Evolutionary conservation across 441 rosid genomes (phyloP).

Genomic region (Dalechampia spathulata): DNA sequence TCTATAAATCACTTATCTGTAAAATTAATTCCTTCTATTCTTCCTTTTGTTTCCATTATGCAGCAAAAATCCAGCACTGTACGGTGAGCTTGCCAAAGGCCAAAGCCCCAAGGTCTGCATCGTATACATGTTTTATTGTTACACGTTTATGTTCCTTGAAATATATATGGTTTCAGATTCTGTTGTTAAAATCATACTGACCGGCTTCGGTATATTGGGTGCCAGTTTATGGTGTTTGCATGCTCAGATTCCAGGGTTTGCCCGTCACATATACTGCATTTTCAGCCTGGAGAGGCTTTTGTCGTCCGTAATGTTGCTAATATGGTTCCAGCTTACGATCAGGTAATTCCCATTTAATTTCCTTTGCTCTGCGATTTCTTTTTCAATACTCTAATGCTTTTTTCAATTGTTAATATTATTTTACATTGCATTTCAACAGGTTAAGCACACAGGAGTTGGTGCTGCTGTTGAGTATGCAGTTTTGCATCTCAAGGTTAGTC

Average conservation of each 20-base stretch:
- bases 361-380: not conserved
- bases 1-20: too few species aligned
- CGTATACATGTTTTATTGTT: not conserved
- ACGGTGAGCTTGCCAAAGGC: slow-evolving; percentile 75
- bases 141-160: too few species aligned
- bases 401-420: not conserved
- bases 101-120: slow-evolving; percentile 77
- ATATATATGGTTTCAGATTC: not conserved
- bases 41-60: too few species aligned
- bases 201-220: not conserved
- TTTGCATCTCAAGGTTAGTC: slow-evolving; percentile 81
- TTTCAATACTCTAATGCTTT: not conserved
- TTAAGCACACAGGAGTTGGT: slow-evolving; percentile 62
- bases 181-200: not conserved
- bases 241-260: slow-evolving; percentile 98
- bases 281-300: slow-evolving; percentile 97
- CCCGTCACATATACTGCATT: slow-evolving; percentile 81
- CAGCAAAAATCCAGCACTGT: slow-evolving; percentile 70
- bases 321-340: slow-evolving; percentile 80
- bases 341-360: slow-evolving; percentile 29
- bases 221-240: slow-evolving; percentile 82
- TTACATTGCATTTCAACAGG: slow-evolving; percentile 25
- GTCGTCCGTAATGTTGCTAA: slow-evolving; percentile 93
- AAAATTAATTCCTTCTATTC: too few species aligned
- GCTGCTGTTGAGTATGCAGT: slow-evolving; percentile 94